phyloP scores from a whole-genome alignment of 208 protist genomes.

The Acanthamoeba castellanii region DNA sequence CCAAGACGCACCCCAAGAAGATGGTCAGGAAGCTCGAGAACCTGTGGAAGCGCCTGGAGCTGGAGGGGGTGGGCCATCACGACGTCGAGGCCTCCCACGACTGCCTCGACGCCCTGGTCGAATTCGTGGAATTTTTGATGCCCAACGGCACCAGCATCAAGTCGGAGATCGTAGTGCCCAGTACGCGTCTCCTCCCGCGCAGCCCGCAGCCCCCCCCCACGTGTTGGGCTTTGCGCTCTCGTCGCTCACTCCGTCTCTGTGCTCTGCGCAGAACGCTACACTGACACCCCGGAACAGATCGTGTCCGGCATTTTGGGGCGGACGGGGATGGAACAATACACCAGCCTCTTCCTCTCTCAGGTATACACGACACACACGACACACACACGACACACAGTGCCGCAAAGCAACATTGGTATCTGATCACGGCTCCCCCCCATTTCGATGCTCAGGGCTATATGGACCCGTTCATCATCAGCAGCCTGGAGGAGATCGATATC shows the following conservation, averaged over 20 bases:
- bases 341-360: constrained; percentile 5
- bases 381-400: no score
- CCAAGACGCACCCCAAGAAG: background rate
- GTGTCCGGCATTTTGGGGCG: background rate
- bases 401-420: no score
- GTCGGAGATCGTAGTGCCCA: background rate
- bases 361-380: background rate
- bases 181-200: background rate
- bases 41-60: constrained; percentile 1
- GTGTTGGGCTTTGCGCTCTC: background rate
- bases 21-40: background rate
- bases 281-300: background rate
- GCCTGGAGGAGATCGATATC: constrained; percentile 14
- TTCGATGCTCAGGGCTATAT: background rate
- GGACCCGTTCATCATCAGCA: background rate
- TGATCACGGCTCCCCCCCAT: no score
- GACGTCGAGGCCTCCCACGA: constrained; percentile 1
- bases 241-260: background rate
- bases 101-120: constrained; percentile 1
- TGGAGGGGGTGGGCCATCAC: background rate
- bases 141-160: background rate
- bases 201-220: background rate
- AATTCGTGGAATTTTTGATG: background rate
- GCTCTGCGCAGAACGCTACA: background rate
- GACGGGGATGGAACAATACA: constrained; percentile 31